Evolutionary conservation across 371 early-diverging fungal species (phyloP).

Genomic region (Chytridiales sp.): DNA sequence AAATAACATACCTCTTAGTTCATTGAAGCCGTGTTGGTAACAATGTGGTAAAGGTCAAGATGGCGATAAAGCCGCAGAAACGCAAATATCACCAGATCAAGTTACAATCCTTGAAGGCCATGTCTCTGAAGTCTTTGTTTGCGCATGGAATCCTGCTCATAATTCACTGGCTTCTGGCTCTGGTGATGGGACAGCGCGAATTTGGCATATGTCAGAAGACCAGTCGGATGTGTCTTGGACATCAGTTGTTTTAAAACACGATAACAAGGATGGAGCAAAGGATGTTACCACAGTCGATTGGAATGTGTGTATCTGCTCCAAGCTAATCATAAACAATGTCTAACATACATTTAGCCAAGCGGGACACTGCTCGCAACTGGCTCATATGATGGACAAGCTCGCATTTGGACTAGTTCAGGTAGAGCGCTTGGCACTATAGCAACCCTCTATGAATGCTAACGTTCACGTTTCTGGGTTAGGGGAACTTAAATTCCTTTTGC

Average conservation of each 20-base stretch:
- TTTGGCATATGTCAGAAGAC: constrained; percentile 65
- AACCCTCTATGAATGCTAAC: not conserved
- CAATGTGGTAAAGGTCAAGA: not conserved
- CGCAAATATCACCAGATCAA: constrained; percentile 31
- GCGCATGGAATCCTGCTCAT: constrained; percentile 81
- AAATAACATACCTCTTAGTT: not conserved
- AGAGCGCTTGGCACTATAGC: not conserved
- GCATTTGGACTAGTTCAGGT: constrained; percentile 73
- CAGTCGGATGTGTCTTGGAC: constrained; percentile 12
- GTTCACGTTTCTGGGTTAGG: constrained; percentile 46
- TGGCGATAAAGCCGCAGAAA: constrained; percentile 6
- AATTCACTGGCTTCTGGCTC: constrained; percentile 84
- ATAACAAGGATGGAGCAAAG: constrained; percentile 35
- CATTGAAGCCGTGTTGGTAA: not conserved
- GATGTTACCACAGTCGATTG: constrained; percentile 89
- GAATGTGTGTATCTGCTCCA: constrained; percentile 66
- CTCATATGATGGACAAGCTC: constrained; percentile 84
- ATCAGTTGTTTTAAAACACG: constrained; percentile 14
- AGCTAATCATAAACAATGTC: not conserved
- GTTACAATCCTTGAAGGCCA: constrained; percentile 63
- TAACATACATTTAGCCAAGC: constrained; percentile 52
- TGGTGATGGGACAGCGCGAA: constrained; percentile 82
- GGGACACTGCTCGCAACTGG: constrained; percentile 88
- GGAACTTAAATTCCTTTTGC: constrained; percentile 66
- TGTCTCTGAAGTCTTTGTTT: constrained; percentile 66